Percentiles rank a stretch among this genome's conserved stretches.
Evolutionary conservation across 768 basidiomycete species (phyloP).

Genomic region (Tremella mesenterica): DNA sequence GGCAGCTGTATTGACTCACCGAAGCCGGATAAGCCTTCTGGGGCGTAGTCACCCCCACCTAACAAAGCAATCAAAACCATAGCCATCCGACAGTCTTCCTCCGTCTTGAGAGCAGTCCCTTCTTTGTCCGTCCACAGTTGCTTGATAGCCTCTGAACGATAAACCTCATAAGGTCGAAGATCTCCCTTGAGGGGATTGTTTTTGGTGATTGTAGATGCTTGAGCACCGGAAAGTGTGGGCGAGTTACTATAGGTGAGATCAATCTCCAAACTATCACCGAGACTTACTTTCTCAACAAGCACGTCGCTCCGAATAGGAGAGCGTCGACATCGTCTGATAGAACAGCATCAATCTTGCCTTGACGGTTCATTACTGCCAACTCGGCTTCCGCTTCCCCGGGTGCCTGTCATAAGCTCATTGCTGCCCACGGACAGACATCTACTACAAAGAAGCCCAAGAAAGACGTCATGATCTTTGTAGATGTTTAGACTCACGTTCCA

Average conservation of each 20-base stretch:
- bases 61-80: conserved; percentile 74
- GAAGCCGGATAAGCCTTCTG: conserved; percentile 45
- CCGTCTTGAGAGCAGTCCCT: conserved; percentile 51
- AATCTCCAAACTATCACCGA: neutral
- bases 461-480: neutral
- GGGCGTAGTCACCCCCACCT: conserved; percentile 84
- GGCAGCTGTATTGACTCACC: conserved; percentile 20
- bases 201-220: conserved; percentile 53
- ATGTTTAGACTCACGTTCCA: conserved; percentile 50
- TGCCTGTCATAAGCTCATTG: conserved; percentile 44
- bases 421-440: neutral
- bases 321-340: conserved; percentile 91
- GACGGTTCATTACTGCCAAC: conserved; percentile 71
- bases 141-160: conserved; percentile 55
- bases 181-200: conserved; percentile 17
- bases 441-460: neutral
- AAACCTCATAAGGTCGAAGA: conserved; percentile 27
- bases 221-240: conserved; percentile 27
- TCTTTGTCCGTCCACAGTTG: conserved; percentile 56
- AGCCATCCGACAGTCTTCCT: conserved; percentile 53
- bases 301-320: conserved; percentile 75
- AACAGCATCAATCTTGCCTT: conserved; percentile 76
- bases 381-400: conserved; percentile 95
- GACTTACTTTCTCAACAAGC: conserved; percentile 71
- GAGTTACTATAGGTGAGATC: conserved; percentile 22